Evolutionary conservation across 306 rosid species (phyloP), one percentile per base, ranked within the genome.

Genomic region (Casuarina glauca): DNA sequence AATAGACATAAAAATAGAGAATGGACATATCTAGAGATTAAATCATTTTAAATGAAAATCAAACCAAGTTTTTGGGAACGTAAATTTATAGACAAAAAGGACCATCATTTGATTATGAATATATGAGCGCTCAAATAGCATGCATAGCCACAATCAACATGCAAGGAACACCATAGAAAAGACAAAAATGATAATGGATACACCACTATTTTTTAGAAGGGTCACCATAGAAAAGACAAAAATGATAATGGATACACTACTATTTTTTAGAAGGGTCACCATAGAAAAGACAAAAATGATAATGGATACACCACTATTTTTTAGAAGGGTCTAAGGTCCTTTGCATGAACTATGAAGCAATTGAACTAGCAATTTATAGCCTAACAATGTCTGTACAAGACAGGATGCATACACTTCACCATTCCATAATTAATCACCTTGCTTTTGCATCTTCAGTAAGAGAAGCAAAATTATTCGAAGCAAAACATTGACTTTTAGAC

Each of bases 371-470:
- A 67, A 42, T 13, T 1, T 36, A 67, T 6, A 57, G n/a, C 53
- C 79, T 64, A 74, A 78, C 48, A 76, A 4, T 49, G 16, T 74
- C 73, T 57, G 63, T 66, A 75, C 82, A 77, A 78, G 70, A 83
- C 64, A 80, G 12, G 70, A 73, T 42, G 50, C 8, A 41, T 42
- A 67, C n/a, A 43, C 35, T 48, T 79, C 66, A 49, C 72, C 63
- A 72, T 74, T 79, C 70, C 61, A 80, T 61, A 82, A 80, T 55
- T 82, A 82, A 78, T 92, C 89, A 95, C 98, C 98, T 95, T 80
- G 85, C 79, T 89, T 88, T 95, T 74, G 81, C 89, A 85, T 77
- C 89, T 72, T 92, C 97, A 68, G 93, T 70, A 77, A 88, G 89
- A 70, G 93, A 87, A 72, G 93, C 73, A 85, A 92, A 85, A 85